A percentile compares a stretch with the other conserved stretches of the same genome.
These are phyloP conservation scores for Stenocarpella maydis DNA, from an alignment of 2,329 filamentous ascomycete species.

Conservation along the genomic window DNA sequence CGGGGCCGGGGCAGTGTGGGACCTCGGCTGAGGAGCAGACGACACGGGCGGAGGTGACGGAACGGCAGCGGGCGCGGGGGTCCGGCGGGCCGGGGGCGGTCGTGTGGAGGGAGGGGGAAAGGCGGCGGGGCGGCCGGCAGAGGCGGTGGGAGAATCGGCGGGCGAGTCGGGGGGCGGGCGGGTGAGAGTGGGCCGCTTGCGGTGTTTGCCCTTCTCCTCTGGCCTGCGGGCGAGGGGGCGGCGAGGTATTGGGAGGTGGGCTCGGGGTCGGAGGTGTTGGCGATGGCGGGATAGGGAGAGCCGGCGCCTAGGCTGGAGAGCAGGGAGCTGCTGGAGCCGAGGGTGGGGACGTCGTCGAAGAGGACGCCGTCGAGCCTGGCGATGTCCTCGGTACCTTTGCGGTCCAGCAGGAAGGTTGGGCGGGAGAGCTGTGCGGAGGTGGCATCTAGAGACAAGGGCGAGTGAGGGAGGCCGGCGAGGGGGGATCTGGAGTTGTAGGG, in stretches of 20 bases:
- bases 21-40: constrained; percentile 6
- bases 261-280: background rate
- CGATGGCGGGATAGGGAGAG: constrained; percentile 34
- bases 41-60: constrained; percentile 26
- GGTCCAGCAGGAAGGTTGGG: constrained; percentile 32
- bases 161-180: constrained; percentile 29
- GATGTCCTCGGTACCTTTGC: constrained; percentile 34
- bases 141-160: constrained; percentile 21
- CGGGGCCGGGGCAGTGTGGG: constrained; percentile 19
- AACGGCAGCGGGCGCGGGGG: constrained; percentile 5
- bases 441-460: constrained; percentile 33
- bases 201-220: constrained; percentile 33
- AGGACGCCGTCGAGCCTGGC: constrained; percentile 37
- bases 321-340: constrained; percentile 33
- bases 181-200: constrained; percentile 35
- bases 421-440: constrained; percentile 28
- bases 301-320: constrained; percentile 35
- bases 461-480: constrained; percentile 34
- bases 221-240: constrained; percentile 26
- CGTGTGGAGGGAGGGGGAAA: constrained; percentile 17
- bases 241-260: constrained; percentile 30
- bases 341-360: constrained; percentile 38
- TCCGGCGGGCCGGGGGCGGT: constrained; percentile 8
- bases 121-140: constrained; percentile 6
- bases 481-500: constrained; percentile 36